Evolutionary conservation across 176 grass and related monocot genomes (phyloP), one percentile per base, ranked within the genome.

Genomic region (Carex parvula): DNA sequence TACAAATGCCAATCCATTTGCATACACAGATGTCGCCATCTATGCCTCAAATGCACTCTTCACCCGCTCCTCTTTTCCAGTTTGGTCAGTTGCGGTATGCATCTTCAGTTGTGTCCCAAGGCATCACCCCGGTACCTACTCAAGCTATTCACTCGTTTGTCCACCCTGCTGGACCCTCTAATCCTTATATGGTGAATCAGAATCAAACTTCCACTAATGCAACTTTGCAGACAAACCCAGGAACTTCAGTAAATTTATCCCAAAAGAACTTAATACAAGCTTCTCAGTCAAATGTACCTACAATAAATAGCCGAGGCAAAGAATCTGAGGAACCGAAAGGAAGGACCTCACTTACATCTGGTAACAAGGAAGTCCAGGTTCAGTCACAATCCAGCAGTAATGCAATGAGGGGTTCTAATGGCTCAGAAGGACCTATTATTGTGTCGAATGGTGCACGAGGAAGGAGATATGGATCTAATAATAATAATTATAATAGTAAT

Each of bases 1-100:
- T 98, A 85, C 96, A 98, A 67, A 98, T 98, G 96, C 96, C 93
- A 20, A 98, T 98, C 84, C 88, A 98, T 90, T 84, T 93, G 64
- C 93, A 93, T 72, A 90, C 86, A 74, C 93, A 93, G 84, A 74
- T 89, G 85, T 88, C n/a, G n/a, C n/a, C n/a, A n/a, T n/a, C 89
- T 54, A 48, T 92, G 58, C 39, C 84, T 83, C 96, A 95, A 78
- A 84, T 87, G 53, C 83, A 85, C 79, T 82, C 91, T 91, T 90
- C 91, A 81, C 81, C 86, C 14, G 24, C 88, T 83, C 91, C 96
- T 64, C 64, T 98, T 68, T 93, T 93, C 79, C 91, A 95, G 85
- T 98, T 98, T 93, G 96, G 96, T 56, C 96, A 93, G 81, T 85
- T 98, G 57, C 92, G 88, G 55, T 89, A 98, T 94, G 79, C 84